Evolutionary conservation across 139 green algal species (phyloP).

Genomic region (Gonium pectorale): DNA sequence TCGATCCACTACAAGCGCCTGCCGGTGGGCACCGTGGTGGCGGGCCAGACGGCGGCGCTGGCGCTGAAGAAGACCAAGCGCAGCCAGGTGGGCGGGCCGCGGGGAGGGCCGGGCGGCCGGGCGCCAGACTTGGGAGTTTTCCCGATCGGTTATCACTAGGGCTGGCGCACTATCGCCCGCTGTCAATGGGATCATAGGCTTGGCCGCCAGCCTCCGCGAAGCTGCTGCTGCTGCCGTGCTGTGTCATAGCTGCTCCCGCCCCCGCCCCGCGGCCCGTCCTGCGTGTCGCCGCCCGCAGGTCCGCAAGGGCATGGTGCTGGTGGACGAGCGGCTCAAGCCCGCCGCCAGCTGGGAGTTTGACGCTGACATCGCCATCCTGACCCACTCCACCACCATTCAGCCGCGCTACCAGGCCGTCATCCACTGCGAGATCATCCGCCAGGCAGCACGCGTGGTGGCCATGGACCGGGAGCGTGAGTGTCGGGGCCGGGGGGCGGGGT

Average conservation of each 20-base stretch:
- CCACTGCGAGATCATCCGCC: conserved; percentile 93
- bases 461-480: conserved; percentile 85
- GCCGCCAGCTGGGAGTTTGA: conserved; percentile 89
- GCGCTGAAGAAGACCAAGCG: conserved; percentile 92
- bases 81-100: conserved; percentile 63
- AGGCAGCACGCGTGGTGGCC: conserved; percentile 84
- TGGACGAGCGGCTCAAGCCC: conserved; percentile 75
- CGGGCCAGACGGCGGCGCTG: conserved; percentile 90
- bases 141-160: background rate
- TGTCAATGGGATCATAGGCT: background rate
- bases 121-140: background rate
- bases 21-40: conserved; percentile 80
- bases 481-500: conserved; percentile 53
- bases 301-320: conserved; percentile 94
- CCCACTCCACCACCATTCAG: conserved; percentile 93
- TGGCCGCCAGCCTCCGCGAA: background rate
- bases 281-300: conserved; percentile 66
- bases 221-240: too few relatives aligned
- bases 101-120: background rate
- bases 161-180: background rate
- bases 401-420: conserved; percentile 86
- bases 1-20: conserved; percentile 92
- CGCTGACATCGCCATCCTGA: conserved; percentile 93
- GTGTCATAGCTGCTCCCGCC: background rate
- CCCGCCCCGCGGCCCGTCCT: too few relatives aligned